Conservation (phyloP, 352 stramenopile species). For the Peronospora tabacina region DNA sequence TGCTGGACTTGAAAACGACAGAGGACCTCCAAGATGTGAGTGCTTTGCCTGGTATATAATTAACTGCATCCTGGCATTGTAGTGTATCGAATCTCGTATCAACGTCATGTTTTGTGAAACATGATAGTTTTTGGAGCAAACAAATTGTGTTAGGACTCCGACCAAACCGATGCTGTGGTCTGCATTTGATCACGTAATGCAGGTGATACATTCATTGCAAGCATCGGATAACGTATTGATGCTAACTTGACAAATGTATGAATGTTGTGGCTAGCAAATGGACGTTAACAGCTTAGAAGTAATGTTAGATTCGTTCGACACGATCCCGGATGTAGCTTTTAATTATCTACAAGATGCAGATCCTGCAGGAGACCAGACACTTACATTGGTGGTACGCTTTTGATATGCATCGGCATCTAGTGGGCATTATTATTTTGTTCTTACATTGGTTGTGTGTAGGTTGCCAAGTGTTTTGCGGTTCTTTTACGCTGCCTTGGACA, state of each 20-base stretch:
- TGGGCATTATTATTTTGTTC: neutral
- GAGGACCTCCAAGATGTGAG: slow-evolving; percentile 61
- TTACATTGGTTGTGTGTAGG: slow-evolving; percentile 29
- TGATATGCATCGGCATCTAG: neutral
- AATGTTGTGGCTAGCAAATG: slow-evolving; percentile 46
- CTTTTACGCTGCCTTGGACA: slow-evolving; percentile 66
- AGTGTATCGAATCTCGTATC: neutral
- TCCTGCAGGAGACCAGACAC: slow-evolving; percentile 51
- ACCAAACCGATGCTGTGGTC: slow-evolving; percentile 74
- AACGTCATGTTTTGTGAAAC: slow-evolving; percentile 2
- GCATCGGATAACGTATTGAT: neutral
- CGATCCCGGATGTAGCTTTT: slow-evolving; percentile 78
- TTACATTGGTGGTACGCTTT: slow-evolving; percentile 64
- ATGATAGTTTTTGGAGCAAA: slow-evolving; percentile 57
- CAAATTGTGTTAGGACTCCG: slow-evolving; percentile 74
- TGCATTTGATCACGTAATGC: slow-evolving; percentile 74
- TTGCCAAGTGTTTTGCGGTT: slow-evolving; percentile 73
- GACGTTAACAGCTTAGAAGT: slow-evolving; percentile 67
- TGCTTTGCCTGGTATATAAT: neutral
- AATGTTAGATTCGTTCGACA: slow-evolving; percentile 82
- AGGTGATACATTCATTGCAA: slow-evolving; percentile 32
- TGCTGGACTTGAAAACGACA: slow-evolving; percentile 58
- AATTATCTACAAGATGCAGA: slow-evolving; percentile 77
- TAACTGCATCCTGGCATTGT: neutral
- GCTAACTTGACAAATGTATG: slow-evolving; percentile 3